A percentile compares a stretch with the other conserved stretches of the same genome.
These are phyloP conservation scores for Rhododendron ovatum DNA, from an alignment of 148 eudicot species.

Conservation along the genomic window DNA sequence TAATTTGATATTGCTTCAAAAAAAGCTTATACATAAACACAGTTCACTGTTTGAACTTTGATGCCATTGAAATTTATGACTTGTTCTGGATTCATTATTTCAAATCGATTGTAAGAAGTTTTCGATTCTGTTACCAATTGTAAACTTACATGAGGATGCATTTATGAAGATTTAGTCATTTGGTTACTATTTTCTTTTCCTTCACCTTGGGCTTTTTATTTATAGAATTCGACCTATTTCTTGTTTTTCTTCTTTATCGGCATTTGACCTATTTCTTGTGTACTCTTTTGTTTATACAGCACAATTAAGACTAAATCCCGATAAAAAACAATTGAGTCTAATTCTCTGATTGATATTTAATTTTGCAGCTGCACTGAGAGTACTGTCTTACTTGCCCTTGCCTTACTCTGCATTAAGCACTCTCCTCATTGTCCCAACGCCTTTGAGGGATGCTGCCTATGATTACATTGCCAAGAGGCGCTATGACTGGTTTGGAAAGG, in stretches of 20 bases:
- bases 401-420: conserved; percentile 76
- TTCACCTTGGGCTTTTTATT: background rate
- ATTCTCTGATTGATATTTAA: background rate
- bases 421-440: conserved; percentile 59
- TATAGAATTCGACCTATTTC: background rate
- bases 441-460: conserved; percentile 73
- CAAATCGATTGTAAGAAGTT: background rate
- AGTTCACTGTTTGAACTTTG: too few relatives aligned
- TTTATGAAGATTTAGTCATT: background rate
- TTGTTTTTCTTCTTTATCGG: background rate
- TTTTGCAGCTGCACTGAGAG: conserved; percentile 87
- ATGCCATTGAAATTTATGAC: background rate
- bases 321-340: too few relatives aligned
- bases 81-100: background rate
- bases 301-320: background rate
- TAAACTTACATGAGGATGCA: background rate
- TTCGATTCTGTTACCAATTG: background rate
- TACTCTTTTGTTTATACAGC: background rate
- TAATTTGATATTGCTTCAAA: too few relatives aligned
- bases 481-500: conserved; percentile 83
- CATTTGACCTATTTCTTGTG: background rate
- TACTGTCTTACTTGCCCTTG: conserved; percentile 79
- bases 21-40: too few relatives aligned
- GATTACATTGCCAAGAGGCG: conserved; percentile 79
- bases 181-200: background rate